These are phyloP conservation scores for Pachysandra terminalis DNA, from an alignment of 164 flowering plant species.

Conservation along the genomic window DNA sequence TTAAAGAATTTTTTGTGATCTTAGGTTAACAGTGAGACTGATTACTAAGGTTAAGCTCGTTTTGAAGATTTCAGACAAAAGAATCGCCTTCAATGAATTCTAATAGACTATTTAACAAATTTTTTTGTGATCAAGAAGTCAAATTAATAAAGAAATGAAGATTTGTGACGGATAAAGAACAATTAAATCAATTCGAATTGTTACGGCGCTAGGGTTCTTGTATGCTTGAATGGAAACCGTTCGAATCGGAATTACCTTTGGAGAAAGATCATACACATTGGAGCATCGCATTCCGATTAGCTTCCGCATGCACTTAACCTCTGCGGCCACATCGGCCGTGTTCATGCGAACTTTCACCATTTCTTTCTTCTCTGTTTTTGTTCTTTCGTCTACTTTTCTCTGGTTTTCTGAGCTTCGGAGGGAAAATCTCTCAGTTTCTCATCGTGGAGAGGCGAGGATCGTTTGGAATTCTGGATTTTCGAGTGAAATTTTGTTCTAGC, in stretches of 20 bases:
- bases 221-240: not conserved
- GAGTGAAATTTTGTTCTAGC: too few species aligned
- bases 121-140: not conserved
- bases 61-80: too few species aligned
- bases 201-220: slow-evolving; percentile 11
- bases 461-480: too few species aligned
- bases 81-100: not conserved
- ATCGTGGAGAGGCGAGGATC: too few species aligned
- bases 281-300: slow-evolving; percentile 97
- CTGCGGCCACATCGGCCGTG: slow-evolving; percentile 99
- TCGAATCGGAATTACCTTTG: slow-evolving; percentile 53
- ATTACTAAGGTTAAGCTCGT: too few species aligned
- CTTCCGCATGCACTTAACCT: slow-evolving; percentile 78
- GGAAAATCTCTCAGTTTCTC: too few species aligned
- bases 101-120: not conserved
- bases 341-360: slow-evolving; percentile 99
- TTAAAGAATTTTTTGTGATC: not conserved
- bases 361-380: not conserved
- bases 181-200: not conserved
- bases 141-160: not conserved
- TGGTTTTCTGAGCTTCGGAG: not conserved
- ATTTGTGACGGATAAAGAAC: not conserved
- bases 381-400: not conserved
- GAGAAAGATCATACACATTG: slow-evolving; percentile 91
- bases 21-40: not conserved